Conservation (phyloP, 2,329 filamentous ascomycete genomes). For the Fonsecaea erecta region DNA sequence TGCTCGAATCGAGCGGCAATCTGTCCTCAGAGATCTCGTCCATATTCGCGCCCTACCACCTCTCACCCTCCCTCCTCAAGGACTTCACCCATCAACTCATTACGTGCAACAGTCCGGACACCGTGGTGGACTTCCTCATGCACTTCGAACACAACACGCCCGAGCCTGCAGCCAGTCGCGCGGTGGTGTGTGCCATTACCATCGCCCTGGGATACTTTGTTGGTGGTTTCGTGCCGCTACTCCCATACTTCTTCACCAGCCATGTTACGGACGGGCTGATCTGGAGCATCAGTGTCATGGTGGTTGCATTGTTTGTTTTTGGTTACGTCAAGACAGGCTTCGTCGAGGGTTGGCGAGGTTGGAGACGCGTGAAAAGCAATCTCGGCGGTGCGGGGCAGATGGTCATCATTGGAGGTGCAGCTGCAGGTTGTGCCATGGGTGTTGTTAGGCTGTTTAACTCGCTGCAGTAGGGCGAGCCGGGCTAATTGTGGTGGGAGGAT, state of each 20-base stretch:
- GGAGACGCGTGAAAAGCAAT: slow-evolving; percentile 15
- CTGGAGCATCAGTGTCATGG: slow-evolving; percentile 58
- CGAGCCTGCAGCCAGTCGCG: slow-evolving; percentile 46
- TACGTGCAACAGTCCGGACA: slow-evolving; percentile 29
- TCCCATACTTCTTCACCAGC: slow-evolving; percentile 54
- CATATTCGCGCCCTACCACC: slow-evolving; percentile 29
- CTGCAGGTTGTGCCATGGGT: slow-evolving; percentile 68
- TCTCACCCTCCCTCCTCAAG: slow-evolving; percentile 28
- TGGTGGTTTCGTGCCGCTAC: slow-evolving; percentile 54
- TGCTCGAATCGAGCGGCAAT: slow-evolving; percentile 23
- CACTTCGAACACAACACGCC: slow-evolving; percentile 37
- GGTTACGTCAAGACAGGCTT: slow-evolving; percentile 57
- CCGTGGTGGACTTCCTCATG: slow-evolving; percentile 31
- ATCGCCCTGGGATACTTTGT: slow-evolving; percentile 43
- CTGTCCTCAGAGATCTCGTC: slow-evolving; percentile 26
- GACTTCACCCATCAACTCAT: slow-evolving; percentile 32
- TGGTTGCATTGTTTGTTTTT: slow-evolving; percentile 55
- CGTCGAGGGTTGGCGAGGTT: slow-evolving; percentile 48
- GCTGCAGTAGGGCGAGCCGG: background rate
- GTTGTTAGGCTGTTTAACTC: slow-evolving; percentile 44
- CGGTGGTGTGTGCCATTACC: slow-evolving; percentile 47
- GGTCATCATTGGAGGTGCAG: slow-evolving; percentile 66
- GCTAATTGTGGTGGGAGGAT: slow-evolving; percentile 2
- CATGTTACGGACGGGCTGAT: slow-evolving; percentile 50
- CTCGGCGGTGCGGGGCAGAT: slow-evolving; percentile 64